phyloP scores from a whole-genome alignment of 169 alveolate genomes.

The Plasmodium sp. region DNA sequence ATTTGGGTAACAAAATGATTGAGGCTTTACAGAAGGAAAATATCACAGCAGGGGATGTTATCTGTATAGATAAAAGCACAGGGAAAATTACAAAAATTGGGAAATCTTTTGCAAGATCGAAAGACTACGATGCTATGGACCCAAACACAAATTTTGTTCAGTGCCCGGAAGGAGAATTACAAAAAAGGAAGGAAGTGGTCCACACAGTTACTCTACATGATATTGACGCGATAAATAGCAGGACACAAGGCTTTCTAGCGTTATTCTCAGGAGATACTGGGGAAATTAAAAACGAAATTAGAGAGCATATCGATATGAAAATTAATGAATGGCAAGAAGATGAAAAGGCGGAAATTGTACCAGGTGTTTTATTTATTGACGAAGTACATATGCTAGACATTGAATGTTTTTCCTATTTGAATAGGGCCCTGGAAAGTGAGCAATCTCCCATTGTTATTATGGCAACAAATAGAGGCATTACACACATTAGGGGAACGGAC shows the following conservation, averaged over 20 bases:
- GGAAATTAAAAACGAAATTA: constrained; percentile 97
- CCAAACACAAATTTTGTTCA: constrained; percentile 91
- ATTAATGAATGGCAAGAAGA: constrained; percentile 99
- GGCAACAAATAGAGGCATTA: constrained; percentile 99
- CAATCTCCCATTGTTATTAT: constrained; percentile 97
- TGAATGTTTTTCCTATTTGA: constrained; percentile 99
- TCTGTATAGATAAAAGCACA: constrained; percentile 97
- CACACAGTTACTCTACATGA: constrained; percentile 99
- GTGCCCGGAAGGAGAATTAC: constrained; percentile 99
- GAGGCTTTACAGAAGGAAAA: constrained; percentile 88
- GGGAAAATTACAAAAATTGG: constrained; percentile 98
- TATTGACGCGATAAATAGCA: constrained; percentile 98
- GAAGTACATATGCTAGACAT: constrained; percentile 99
- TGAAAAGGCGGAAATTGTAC: constrained; percentile 93
- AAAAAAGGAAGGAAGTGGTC: constrained; percentile 98
- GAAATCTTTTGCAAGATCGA: constrained; percentile 95
- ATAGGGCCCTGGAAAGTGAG: constrained; percentile 98
- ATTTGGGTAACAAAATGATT: constrained; percentile 96
- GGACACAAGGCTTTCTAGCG: constrained; percentile 98
- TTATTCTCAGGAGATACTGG: constrained; percentile 99
- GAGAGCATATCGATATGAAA: constrained; percentile 98
- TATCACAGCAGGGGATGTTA: constrained; percentile 94
- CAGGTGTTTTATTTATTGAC: constrained; percentile 99
- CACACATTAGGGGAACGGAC: constrained; percentile 97
- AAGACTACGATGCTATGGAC: constrained; percentile 99